phyloP scores from a whole-genome alignment of 768 basidiomycete genomes.

The Hirschioporus abietinus region DNA sequence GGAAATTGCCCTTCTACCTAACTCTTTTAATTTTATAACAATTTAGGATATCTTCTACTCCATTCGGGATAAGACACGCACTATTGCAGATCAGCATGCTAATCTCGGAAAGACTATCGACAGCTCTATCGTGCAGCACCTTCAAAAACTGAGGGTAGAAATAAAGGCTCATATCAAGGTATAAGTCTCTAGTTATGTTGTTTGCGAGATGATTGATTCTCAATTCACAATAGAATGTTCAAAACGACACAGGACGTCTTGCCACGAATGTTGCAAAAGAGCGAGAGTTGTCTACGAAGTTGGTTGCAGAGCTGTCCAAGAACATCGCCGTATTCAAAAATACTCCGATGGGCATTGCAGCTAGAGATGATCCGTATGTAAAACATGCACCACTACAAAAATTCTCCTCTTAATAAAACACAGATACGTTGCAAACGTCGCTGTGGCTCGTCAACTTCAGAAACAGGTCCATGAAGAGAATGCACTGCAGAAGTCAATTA shows the following conservation, averaged over 20 bases:
- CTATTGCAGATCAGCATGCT: conserved; percentile 93
- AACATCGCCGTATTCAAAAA: conserved; percentile 92
- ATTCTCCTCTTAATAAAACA: neutral
- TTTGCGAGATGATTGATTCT: neutral
- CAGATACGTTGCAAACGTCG: conserved; percentile 63
- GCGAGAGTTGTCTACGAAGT: conserved; percentile 78
- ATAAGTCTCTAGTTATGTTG: neutral
- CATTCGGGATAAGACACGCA: conserved; percentile 89
- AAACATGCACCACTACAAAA: conserved; percentile 20
- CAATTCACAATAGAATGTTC: conserved; percentile 59
- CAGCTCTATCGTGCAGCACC: conserved; percentile 93
- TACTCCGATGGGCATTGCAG: conserved; percentile 80
- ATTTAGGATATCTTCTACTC: conserved; percentile 83
- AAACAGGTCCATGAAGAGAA: conserved; percentile 98
- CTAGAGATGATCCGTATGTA: conserved; percentile 81
- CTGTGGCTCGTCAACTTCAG: conserved; percentile 74
- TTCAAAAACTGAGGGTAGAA: conserved; percentile 90
- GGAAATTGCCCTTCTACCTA: neutral
- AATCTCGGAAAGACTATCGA: conserved; percentile 96
- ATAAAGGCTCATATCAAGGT: conserved; percentile 98
- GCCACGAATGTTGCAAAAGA: conserved; percentile 90
- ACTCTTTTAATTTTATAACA: neutral
- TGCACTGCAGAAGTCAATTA: conserved; percentile 91
- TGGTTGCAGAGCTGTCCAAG: conserved; percentile 83
- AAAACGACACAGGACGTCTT: conserved; percentile 92